Evolutionary conservation across 352 stramenopile genomes (phyloP).

Genomic region (Globisporangium irregulare): DNA sequence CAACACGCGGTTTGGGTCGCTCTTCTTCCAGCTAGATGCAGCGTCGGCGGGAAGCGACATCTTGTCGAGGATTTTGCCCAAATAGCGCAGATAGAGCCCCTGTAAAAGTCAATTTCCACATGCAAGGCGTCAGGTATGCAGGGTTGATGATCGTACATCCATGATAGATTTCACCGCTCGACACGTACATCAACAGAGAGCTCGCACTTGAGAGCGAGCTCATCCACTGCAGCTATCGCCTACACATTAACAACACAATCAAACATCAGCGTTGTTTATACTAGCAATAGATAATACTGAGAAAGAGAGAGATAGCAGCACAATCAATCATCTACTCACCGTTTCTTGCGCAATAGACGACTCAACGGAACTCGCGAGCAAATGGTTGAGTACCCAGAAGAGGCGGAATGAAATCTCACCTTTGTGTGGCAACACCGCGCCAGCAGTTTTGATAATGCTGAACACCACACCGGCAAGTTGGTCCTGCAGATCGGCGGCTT

Average conservation of each 20-base stretch:
- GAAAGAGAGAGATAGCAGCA: too few species aligned
- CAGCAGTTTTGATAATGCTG: conserved; percentile 60
- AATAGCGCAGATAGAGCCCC: conserved; percentile 54
- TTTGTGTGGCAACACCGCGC: conserved; percentile 32
- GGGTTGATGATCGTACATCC: neutral
- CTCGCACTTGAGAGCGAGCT: conserved; percentile 30
- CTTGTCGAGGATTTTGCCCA: conserved; percentile 48
- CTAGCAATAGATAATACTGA: neutral
- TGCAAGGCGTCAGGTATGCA: neutral
- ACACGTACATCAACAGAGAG: conserved; percentile 43
- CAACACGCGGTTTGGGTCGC: conserved; percentile 47
- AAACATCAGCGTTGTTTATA: neutral
- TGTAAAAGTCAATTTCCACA: conserved; percentile 17
- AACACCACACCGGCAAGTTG: conserved; percentile 57
- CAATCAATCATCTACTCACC: conserved; percentile 22
- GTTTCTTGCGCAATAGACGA: conserved; percentile 49
- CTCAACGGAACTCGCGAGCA: conserved; percentile 57
- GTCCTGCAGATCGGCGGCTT: conserved; percentile 67
- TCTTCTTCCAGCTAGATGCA: conserved; percentile 56
- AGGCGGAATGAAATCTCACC: conserved; percentile 64
- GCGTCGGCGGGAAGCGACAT: conserved; percentile 49
- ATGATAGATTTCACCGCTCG: neutral
- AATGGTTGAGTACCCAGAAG: conserved; percentile 79
- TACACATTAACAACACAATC: conserved; percentile 18
- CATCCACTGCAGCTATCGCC: conserved; percentile 33